Percentiles rank a stretch among this genome's conserved stretches.
These are phyloP conservation scores for Rubia yunnanensis DNA, from an alignment of 257 asterid genomes.

Conservation along the genomic window DNA sequence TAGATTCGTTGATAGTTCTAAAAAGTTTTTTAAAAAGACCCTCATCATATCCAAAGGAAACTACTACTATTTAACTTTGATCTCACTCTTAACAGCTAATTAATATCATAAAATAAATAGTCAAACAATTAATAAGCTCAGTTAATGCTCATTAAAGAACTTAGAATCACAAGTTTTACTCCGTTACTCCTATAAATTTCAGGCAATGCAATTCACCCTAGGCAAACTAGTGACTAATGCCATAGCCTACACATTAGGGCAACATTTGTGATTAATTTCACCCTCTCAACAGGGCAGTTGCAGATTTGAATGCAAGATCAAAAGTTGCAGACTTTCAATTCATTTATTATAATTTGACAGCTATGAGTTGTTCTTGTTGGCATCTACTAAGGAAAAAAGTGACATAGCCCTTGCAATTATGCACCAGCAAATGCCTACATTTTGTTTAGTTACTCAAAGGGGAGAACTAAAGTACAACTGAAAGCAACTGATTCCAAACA, in stretches of 20 bases:
- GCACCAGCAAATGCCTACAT: constrained; percentile 8
- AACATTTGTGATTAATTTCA: not conserved
- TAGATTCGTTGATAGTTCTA: too few relatives aligned
- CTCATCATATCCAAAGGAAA: too few relatives aligned
- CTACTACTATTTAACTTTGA: too few relatives aligned
- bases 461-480: not conserved
- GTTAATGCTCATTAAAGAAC: too few relatives aligned
- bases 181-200: not conserved
- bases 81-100: too few relatives aligned
- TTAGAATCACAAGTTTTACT: not conserved
- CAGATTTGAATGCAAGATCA: constrained; percentile 7
- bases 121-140: too few relatives aligned
- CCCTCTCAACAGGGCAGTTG: constrained; percentile 13
- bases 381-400: not conserved
- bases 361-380: not conserved
- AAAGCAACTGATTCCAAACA: constrained; percentile 9
- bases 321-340: constrained; percentile 7
- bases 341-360: constrained; percentile 11
- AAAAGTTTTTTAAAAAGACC: too few relatives aligned
- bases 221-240: not conserved
- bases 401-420: constrained; percentile 1
- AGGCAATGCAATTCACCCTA: not conserved
- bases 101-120: not conserved
- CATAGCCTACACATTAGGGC: not conserved
- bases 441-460: constrained; percentile 3